Base-by-base conservation (phyloP, 176 grass and related monocot species). In the Hordeum vulgare region DNA sequence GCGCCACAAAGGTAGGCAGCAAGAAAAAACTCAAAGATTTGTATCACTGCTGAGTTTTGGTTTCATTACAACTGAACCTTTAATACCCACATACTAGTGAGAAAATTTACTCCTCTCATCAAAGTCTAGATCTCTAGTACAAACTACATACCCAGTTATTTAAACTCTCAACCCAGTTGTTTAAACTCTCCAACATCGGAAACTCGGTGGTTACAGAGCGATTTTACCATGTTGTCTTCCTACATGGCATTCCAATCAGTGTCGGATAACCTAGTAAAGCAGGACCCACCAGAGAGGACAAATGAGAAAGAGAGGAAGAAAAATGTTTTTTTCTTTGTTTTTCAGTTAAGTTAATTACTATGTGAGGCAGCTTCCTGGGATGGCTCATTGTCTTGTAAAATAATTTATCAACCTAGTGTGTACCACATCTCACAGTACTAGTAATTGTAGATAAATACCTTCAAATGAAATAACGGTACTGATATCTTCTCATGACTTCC, bases 1-100 rank as follows among this genome's bases (percentile, higher is more conserved):
- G 61, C 8, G 23, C 18, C 51, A 56, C 85, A 81, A 83, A 77
- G 86, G 93, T 99, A 69, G 81, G 84, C 61, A 72, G 28, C 63
- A 84, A 53, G 51, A 20, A 44, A 10, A 80, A 77, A 24, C 27
- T 13, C 31, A 2, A 2, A 61, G 10, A 76, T 62, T 51, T 25
- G 34, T 71, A 44, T 71, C 8, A 27, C 66, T 82, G 9, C 56
- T 79, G 76, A 66, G 49, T 74, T 90, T 78, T 74, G 58, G 59
- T 64, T 63, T 76, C 18, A 17, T 37, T 29, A 53, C 3, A 39
- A 73, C 42, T 17, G 40, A 37, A 3, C 40, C 31, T 25, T 62
- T 39, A 74, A 23, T 36, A 61, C 28, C 41, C 83, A 29, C 41
- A 72, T 37, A 59, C 60, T 7, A 71, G 41, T 71, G 10, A 42